Percentiles rank a stretch among this genome's conserved stretches.
These are phyloP conservation scores for Barnettozyma salicaria DNA, from an alignment of 805 yeast species.

Conservation along the genomic window DNA sequence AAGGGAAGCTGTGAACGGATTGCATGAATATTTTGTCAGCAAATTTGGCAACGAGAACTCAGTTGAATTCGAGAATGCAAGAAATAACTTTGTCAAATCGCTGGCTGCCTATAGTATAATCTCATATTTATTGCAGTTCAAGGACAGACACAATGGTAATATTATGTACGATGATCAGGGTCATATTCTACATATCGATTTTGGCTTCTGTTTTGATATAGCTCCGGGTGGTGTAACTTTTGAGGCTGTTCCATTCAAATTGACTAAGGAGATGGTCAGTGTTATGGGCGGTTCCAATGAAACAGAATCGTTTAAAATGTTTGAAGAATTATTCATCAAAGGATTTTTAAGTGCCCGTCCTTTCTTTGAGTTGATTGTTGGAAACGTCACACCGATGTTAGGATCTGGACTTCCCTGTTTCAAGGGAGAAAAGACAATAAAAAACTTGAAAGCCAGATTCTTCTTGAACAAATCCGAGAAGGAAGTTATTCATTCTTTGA, in stretches of 20 bases:
- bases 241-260: slow-evolving; percentile 96
- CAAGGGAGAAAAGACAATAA: slow-evolving; percentile 75
- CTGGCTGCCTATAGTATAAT: slow-evolving; percentile 92
- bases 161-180: slow-evolving; percentile 95
- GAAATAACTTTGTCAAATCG: slow-evolving; percentile 89
- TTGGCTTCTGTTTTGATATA: slow-evolving; percentile 97
- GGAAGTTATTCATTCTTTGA: slow-evolving; percentile 78
- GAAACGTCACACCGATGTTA: slow-evolving; percentile 87
- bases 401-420: slow-evolving; percentile 95
- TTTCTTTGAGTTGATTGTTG: slow-evolving; percentile 76
- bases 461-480: slow-evolving; percentile 74
- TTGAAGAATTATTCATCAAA: slow-evolving; percentile 91
- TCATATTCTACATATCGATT: slow-evolving; percentile 91
- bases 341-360: slow-evolving; percentile 87
- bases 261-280: slow-evolving; percentile 92
- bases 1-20: slow-evolving; percentile 95
- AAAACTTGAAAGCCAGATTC: slow-evolving; percentile 70
- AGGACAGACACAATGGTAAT: slow-evolving; percentile 97
- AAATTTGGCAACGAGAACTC: slow-evolving; percentile 95
- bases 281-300: slow-evolving; percentile 88
- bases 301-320: slow-evolving; percentile 88
- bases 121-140: slow-evolving; percentile 85
- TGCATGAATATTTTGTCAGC: slow-evolving; percentile 84
- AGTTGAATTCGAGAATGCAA: slow-evolving; percentile 82
- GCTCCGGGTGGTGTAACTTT: slow-evolving; percentile 98